Conservation (phyloP, 78 protist genomes). For the Dictyostelium citrinum region DNA sequence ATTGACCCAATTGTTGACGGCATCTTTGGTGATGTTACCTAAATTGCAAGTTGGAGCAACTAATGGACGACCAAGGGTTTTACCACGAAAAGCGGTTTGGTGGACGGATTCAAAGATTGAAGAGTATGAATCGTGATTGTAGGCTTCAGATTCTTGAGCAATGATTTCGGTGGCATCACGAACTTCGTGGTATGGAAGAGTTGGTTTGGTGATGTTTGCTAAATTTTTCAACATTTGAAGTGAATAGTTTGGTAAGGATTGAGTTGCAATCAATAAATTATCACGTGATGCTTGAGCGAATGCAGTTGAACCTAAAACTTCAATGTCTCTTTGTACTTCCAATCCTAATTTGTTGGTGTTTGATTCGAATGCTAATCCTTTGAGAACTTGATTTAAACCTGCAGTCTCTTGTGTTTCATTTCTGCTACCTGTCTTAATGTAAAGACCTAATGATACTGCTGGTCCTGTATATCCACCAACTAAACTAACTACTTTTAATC, state of each 20-base stretch:
- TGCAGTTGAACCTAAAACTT: slow-evolving; percentile 28
- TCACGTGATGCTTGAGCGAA: slow-evolving; percentile 57
- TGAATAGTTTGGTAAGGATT: slow-evolving; percentile 37
- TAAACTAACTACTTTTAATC: slow-evolving; percentile 68
- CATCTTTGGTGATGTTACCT: not conserved
- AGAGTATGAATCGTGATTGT: slow-evolving; percentile 21
- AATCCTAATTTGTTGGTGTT: slow-evolving; percentile 25
- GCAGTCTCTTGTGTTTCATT: slow-evolving; percentile 61
- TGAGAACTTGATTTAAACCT: slow-evolving; percentile 54
- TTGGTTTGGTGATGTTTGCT: slow-evolving; percentile 53
- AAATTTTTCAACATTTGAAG: slow-evolving; percentile 27
- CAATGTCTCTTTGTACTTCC: slow-evolving; percentile 72
- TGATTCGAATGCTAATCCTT: slow-evolving; percentile 45
- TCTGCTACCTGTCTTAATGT: slow-evolving; percentile 64
- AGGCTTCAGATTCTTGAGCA: slow-evolving; percentile 35
- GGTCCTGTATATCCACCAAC: slow-evolving; percentile 71
- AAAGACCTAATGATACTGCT: slow-evolving; percentile 67
- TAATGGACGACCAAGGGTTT: slow-evolving; percentile 78
- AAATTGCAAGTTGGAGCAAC: slow-evolving; percentile 64
- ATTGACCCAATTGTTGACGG: slow-evolving; percentile 15
- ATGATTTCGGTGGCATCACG: slow-evolving; percentile 20
- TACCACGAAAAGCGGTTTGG: slow-evolving; percentile 48
- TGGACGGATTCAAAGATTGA: slow-evolving; percentile 31
- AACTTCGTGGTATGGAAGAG: slow-evolving; percentile 66
- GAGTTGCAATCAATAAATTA: slow-evolving; percentile 30